Base-by-base conservation (phyloP, 192 early-diverging fungal genomes). In the Linnemannia hyalina region DNA sequence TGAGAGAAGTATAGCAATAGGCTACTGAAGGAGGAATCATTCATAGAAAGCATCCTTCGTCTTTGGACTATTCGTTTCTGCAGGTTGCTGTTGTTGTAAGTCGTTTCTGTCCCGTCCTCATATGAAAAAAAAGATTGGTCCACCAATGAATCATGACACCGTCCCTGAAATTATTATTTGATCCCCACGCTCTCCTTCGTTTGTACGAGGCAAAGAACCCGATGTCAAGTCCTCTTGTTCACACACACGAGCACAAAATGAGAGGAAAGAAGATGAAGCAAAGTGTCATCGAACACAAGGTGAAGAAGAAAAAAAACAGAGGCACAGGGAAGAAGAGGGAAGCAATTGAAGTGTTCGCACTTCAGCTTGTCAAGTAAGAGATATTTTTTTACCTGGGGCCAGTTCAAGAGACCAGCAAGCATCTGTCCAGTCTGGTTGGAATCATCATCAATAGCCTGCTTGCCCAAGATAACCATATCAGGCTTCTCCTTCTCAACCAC, bases 371-470 rank as follows among this genome's bases (percentile, higher is more conserved):
- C 18, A 70, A n/a, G 49, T 52, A 42, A 9, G 8, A 2, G 60
- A 11, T 78, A 40, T 26, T n/a, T n/a, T n/a, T n/a, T 87, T 91
- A 95, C 94, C 91, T 98, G 97, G 47, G 97, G 95, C 97, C 97
- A 97, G 75, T 92, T 92, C 55, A 99, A 89, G 54, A 99, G 90
- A 42, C 98, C 98, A 60, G 97, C 98, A 41, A 99, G 94, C 97
- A 99, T 99, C 92, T 99, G 97, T 10, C 98, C 97, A 20, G 97
- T 98, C 89, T 99, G 98, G 90, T 94, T 96, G 69, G 96, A 89
- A 88, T 99, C 98, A 88, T 99, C 98, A 91, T 99, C 98, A 83
- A 99, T 99, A 47, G 97, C 97, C 92, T 99, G 98, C 92, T 99
- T 99, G 71, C 98, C 98, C 72, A 99, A 90, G 73, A 99, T 96